Conservation (phyloP, 495 filamentous ascomycete species). For the Xylaria bambusicola region DNA sequence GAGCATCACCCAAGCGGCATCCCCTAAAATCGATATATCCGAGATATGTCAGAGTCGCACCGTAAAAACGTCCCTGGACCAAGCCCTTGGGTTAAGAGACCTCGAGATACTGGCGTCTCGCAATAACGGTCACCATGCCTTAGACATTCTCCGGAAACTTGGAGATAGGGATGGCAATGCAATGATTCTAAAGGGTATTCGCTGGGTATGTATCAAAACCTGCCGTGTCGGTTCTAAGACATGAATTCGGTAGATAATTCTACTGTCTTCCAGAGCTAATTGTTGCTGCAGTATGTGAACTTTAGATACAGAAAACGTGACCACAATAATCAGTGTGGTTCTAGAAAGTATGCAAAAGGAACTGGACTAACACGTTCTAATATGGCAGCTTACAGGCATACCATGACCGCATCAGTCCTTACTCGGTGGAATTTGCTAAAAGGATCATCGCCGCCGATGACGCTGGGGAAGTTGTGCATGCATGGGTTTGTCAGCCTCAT, state of each 20-base stretch:
- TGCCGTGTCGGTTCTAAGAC: too few relatives aligned
- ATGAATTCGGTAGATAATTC: too few relatives aligned
- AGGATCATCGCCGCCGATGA: neutral
- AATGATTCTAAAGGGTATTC: neutral
- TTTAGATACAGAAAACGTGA: too few relatives aligned
- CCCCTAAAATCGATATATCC: neutral
- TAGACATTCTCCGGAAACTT: neutral
- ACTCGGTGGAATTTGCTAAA: neutral
- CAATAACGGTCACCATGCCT: neutral
- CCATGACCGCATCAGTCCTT: neutral
- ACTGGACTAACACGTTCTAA: too few relatives aligned
- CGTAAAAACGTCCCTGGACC: neutral
- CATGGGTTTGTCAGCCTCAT: neutral
- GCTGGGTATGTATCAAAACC: too few relatives aligned
- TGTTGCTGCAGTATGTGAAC: too few relatives aligned
- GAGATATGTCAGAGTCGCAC: neutral
- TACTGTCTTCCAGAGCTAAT: too few relatives aligned
- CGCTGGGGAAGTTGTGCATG: neutral
- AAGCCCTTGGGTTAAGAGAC: neutral
- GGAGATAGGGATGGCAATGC: neutral
- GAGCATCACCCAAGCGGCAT: too few relatives aligned
- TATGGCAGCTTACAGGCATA: slow-evolving; percentile 3
- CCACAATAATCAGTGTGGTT: too few relatives aligned
- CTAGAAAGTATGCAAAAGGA: too few relatives aligned
- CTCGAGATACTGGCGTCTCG: neutral